A percentile compares a stretch with the other conserved stretches of the same genome.
phyloP scores from a whole-genome alignment of 805 yeast genomes.

The Myxozyma mucilagina region DNA sequence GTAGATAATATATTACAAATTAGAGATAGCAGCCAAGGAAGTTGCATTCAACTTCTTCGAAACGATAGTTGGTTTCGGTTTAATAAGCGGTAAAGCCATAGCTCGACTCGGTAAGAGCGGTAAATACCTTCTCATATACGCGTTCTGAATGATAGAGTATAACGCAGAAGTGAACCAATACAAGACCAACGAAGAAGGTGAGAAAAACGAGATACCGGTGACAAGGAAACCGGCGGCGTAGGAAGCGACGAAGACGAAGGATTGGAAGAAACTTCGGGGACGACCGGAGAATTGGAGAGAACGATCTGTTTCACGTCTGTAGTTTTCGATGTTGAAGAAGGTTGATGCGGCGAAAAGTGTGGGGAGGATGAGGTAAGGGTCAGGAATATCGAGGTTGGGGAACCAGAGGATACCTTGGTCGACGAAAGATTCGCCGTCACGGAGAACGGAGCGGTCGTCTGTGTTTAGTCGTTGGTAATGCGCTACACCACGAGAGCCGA shows the following conservation, averaged over 20 bases:
- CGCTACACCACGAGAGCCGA: slow-evolving; percentile 24
- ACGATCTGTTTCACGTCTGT: slow-evolving; percentile 5
- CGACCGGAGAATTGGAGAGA: background rate
- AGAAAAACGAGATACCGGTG: slow-evolving; percentile 82
- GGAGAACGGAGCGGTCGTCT: slow-evolving; percentile 2
- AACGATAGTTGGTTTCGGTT: slow-evolving; percentile 5
- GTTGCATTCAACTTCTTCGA: background rate
- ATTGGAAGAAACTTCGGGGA: background rate
- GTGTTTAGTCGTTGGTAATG: slow-evolving; percentile 12
- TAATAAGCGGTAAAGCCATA: slow-evolving; percentile 11
- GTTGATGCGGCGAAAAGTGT: slow-evolving; percentile 68
- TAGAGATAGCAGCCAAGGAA: background rate
- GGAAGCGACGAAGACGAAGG: slow-evolving; percentile 37
- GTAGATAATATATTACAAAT: too few species aligned
- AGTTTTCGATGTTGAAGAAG: slow-evolving; percentile 58
- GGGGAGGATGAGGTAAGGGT: slow-evolving; percentile 68
- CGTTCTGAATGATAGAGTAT: slow-evolving; percentile 74
- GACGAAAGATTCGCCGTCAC: slow-evolving; percentile 2
- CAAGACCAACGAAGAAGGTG: slow-evolving; percentile 57
- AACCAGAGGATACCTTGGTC: slow-evolving; percentile 57
- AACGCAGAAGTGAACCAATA: slow-evolving; percentile 89
- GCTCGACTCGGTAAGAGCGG: slow-evolving; percentile 8
- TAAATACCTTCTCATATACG: slow-evolving; percentile 50
- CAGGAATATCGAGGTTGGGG: slow-evolving; percentile 57
- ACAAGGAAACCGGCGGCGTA: slow-evolving; percentile 74